These are phyloP conservation scores for Phytophthora constricta DNA, from an alignment of 352 stramenopile species.

Conservation along the genomic window DNA sequence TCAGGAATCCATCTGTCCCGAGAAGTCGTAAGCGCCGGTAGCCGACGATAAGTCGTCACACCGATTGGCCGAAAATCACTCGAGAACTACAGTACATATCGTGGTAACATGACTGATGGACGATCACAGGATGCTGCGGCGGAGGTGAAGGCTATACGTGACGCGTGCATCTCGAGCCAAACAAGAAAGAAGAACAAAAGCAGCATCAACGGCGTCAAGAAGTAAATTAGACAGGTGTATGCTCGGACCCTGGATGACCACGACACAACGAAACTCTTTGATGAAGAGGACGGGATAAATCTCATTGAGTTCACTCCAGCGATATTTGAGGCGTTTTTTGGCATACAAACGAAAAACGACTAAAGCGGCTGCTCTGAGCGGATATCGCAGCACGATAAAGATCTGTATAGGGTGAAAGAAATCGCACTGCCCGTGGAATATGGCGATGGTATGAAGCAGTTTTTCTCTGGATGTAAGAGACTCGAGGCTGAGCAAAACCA, in stretches of 20 bases:
- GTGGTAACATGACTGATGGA: too few relatives aligned
- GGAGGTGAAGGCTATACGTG: too few relatives aligned
- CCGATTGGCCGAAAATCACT: too few relatives aligned
- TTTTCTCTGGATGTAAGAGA: slow-evolving; percentile 23
- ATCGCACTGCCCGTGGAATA: slow-evolving; percentile 18
- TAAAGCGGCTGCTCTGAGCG: neutral
- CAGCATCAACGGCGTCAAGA: slow-evolving; percentile 9
- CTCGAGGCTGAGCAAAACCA: slow-evolving; percentile 12
- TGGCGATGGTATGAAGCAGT: slow-evolving; percentile 21
- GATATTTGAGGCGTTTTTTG: neutral
- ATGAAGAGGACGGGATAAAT: neutral
- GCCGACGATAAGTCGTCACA: too few relatives aligned
- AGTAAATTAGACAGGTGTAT: slow-evolving; percentile 1
- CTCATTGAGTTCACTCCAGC: slow-evolving; percentile 10
- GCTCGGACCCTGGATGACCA: neutral
- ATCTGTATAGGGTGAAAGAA: slow-evolving; percentile 7
- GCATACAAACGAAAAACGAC: slow-evolving; percentile 2
- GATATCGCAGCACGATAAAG: slow-evolving; percentile 16
- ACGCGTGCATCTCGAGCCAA: slow-evolving; percentile 3
- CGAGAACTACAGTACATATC: too few relatives aligned
- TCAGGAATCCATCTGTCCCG: too few relatives aligned
- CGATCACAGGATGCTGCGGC: too few relatives aligned
- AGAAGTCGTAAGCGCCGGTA: too few relatives aligned
- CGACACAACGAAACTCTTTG: slow-evolving; percentile 9
- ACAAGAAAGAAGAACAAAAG: slow-evolving; percentile 7